These are phyloP conservation scores for Amanita fuliginea DNA, from an alignment of 768 basidiomycete species.

Conservation along the genomic window DNA sequence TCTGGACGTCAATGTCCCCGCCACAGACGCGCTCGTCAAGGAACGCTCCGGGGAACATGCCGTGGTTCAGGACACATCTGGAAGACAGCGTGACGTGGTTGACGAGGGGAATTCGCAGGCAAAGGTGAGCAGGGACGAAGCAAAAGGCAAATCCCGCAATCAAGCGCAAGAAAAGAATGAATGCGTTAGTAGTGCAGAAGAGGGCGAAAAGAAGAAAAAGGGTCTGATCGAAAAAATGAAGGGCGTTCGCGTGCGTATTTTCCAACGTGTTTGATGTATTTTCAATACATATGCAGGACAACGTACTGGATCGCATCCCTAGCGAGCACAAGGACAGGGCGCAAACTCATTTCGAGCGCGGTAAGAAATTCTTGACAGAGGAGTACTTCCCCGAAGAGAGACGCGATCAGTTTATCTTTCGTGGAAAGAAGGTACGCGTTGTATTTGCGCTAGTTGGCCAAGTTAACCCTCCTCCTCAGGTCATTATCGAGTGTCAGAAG, in stretches of 20 bases:
- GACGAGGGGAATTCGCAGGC: neutral
- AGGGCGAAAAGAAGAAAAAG: constrained; percentile 19
- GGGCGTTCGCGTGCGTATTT: constrained; percentile 28
- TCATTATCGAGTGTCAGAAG: constrained; percentile 85
- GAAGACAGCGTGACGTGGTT: constrained; percentile 19
- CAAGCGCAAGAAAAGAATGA: constrained; percentile 6
- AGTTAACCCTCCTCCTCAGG: constrained; percentile 23
- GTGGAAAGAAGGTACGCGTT: constrained; percentile 69
- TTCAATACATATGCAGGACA: constrained; percentile 9
- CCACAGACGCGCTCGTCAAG: constrained; percentile 16
- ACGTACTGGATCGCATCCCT: constrained; percentile 40
- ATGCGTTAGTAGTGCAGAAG: constrained; percentile 9
- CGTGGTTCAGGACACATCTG: constrained; percentile 19
- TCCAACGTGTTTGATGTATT: no score
- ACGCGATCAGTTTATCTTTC: constrained; percentile 86
- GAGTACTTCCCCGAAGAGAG: constrained; percentile 88
- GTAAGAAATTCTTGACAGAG: constrained; percentile 60
- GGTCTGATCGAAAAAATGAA: constrained; percentile 23
- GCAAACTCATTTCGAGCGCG: constrained; percentile 41
- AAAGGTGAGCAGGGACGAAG: neutral
- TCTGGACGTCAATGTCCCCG: constrained; percentile 21
- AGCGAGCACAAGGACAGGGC: constrained; percentile 54
- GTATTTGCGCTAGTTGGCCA: neutral
- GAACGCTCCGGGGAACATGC: constrained; percentile 43
- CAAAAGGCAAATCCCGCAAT: neutral